Evolutionary conservation across 2,329 filamentous ascomycete genomes (phyloP), one percentile per base, ranked within the genome.

Genomic region (Dactylonectria estremocensis): DNA sequence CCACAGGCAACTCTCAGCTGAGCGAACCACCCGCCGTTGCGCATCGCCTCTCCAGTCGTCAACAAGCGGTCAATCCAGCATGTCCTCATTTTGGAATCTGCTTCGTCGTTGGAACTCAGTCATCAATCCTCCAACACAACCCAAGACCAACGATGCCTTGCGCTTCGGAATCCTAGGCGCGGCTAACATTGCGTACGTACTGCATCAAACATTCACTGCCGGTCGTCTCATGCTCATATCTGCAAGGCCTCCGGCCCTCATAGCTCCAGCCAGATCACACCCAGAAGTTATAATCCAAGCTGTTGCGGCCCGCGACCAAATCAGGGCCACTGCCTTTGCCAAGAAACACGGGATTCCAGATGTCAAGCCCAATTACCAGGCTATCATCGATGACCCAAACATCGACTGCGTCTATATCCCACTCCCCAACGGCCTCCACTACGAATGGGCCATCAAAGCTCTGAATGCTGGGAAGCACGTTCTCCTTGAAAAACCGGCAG

Each of bases 401-500:
- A 52, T 72, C 16, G 43, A 67, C 18, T 62, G 63, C 3, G 68
- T 72, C 1, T 72, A 72, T 22, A 72, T 72, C 24, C 70, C 70
- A 0, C 70, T 70, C 0, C 71, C 71, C n/a, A 73, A 73, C 55
- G 73, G 71, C 5, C 20, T 73, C 0, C 71, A 73, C 16, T 71
- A 69, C 22, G 52, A 66, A 7, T 69, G 71, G 16, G 71, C 69
- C 1, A 7, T 70, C 0, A 73, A 66, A 4, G 40, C 43, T 5
- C n/a, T 73, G 0, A 49, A 59, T 22, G 56, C 69, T 14, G 58
- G 55, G 2, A 73, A 70, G 28, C 68, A 73, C 11, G 55, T 73
- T 14, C 54, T 73, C 18, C 68, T 73, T 63, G 71, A 73, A 20
- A 73, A 73, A 11, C 71, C 71, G 1, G 73, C 71, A 20, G 64